Base-by-base conservation (phyloP, 2,329 filamentous ascomycete species). In the Tricladium varicosporioides region DNA sequence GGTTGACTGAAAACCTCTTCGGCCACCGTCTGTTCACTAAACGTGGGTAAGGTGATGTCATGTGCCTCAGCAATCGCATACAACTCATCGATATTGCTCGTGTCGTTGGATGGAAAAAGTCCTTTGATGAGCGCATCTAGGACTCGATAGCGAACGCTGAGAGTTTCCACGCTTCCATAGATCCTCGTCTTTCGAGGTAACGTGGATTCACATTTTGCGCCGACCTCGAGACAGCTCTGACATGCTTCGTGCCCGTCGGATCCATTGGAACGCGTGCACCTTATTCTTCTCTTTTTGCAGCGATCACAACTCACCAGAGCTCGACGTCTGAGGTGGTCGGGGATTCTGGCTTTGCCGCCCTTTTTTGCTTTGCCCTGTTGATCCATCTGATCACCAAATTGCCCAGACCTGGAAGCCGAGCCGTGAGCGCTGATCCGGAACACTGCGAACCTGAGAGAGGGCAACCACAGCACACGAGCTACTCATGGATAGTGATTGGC, bases 111-210 rank as follows among this genome's bases (percentile, higher is more conserved):
- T 2, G 75, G 73, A 48, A 75, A 76, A 1, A 77, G 55, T 0
- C 74, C 74, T 50, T 73, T 72, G 44, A 76, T 69, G 45, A 77
- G 48, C 14, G 73, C 69, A 60, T 77, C 74, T 10, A 77, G 67
- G 2, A 75, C 73, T 45, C 75, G 68, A 58, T 75, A 77, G 27
- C 75, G 69, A 31, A 73, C 65, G 48, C 74, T 76, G 45, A 77
- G 65, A n/a, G 74, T 75, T 58, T 77, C 75, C 5, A 76, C 72
- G 56, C 75, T 76, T 14, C 75, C 75, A 54, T 77, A 77, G 10
- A 77, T 74, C 33, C 75, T 66, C 42, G 75, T 74, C 60, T 77
- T 77, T 19, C 75, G 71, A 5, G 75, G 75, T 36, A 76, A 65
- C 10, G 74, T 76, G 7, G 71, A 75, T 60, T 76, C 72, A 63